Evolutionary conservation across 2,329 filamentous ascomycete genomes (phyloP), one percentile per base, ranked within the genome.

Genomic region (Chaetomium globosum): DNA sequence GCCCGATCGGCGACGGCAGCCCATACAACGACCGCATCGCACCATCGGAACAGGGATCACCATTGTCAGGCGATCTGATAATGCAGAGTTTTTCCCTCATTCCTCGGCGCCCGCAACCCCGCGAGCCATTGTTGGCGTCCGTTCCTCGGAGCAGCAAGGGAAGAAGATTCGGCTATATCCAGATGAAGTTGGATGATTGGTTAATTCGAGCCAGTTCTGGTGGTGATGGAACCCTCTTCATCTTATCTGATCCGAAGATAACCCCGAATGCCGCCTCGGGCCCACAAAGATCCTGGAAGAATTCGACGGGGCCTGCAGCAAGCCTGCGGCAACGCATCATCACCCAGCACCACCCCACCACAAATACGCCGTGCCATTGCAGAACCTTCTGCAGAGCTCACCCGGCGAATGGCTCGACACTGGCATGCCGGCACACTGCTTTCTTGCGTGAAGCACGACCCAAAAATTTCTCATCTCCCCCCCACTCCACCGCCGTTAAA

Each of bases 201-300:
- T 9, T 30, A 4, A 51, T 26, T n/a, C 12, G 49, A 16, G 30
- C 46, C 36, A 58, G 48, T 59, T 59, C 54, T 62, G 62, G 53
- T 52, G 39, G 60, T 55, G 19, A 43, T 39, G 31, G n/a, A 43
- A 59, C 60, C 58, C 67, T 58, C 61, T 62, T 71, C 74, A 83
- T 83, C 81, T 83, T 82, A 83, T 83, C 80, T 77, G 81, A 83
- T 83, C 80, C 76, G 71, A 76, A 80, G 81, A 83, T 84, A 81
- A 81, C 70, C 72, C 79, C 79, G 79, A 80, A 60, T 77, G 76
- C 79, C 77, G 79, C 64, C 58, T 57, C 16, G n/a, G 36, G n/a
- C 52, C 65, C 62, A 52, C 49, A 74, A 68, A 68, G 60, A 55
- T 64, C 66, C 68, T 66, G 63, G 67, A 51, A 68, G 59, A 65